A percentile compares a stretch with the other conserved stretches of the same genome.
Evolutionary conservation across 1,284 basidiomycete species (phyloP).

Genomic region (Heliocybe sulcata): DNA sequence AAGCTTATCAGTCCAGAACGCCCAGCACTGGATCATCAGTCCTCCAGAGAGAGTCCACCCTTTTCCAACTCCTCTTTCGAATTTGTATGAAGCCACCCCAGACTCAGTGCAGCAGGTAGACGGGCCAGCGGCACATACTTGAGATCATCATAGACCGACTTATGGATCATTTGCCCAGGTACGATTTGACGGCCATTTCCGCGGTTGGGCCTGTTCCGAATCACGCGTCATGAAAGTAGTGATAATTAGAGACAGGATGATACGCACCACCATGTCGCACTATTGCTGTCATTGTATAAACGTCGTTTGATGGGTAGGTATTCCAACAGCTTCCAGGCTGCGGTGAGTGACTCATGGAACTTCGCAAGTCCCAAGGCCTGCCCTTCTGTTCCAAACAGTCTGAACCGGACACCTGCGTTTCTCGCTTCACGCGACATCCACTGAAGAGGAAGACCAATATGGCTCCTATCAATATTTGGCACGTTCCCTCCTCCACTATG

Average conservation of each 20-base stretch:
- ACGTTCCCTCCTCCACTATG: constrained; percentile 14
- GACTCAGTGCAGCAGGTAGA: not conserved
- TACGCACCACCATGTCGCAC: constrained; percentile 5
- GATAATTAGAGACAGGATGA: not conserved
- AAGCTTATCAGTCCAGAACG: not conserved
- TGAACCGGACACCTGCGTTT: constrained; percentile 5
- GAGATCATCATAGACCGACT: not conserved
- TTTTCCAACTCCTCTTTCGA: not conserved
- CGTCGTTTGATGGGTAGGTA: constrained; percentile 20
- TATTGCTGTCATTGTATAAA: constrained; percentile 14
- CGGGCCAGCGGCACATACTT: not conserved
- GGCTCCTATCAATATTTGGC: constrained; percentile 9
- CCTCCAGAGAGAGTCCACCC: not conserved
- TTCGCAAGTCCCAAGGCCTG: constrained; percentile 4
- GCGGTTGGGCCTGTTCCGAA: not conserved
- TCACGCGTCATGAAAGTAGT: not conserved
- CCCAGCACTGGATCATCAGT: not conserved
- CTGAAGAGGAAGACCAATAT: constrained; percentile 5
- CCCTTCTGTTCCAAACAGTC: not conserved
- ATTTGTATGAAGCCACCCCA: not conserved
- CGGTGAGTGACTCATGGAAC: constrained; percentile 13
- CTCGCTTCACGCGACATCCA: constrained; percentile 16
- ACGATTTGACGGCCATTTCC: not conserved
- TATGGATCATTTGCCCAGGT: not conserved
- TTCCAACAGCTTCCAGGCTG: constrained; percentile 16